Base-by-base conservation (phyloP, 192 early-diverging fungal species). In the Coemansia sp. region DNA sequence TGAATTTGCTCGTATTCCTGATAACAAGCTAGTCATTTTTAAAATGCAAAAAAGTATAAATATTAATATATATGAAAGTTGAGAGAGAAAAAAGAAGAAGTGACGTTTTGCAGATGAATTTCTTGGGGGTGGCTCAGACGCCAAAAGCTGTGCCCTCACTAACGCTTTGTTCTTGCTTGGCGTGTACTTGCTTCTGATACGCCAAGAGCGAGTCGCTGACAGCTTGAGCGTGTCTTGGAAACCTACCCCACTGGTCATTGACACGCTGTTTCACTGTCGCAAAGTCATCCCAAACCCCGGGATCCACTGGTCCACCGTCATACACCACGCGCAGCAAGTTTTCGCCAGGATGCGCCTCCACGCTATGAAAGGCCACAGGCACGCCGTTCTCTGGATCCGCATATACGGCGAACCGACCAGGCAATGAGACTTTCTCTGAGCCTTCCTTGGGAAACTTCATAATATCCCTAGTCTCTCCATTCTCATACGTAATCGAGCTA, bases 381-480 rank as follows among this genome's bases (percentile, higher is more conserved):
- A 71, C 78, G 36, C 80, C 74, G 39, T 82, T 73, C 20, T 55
- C 36, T 1, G 74, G 57, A 47, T 78, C 76, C 1, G 73, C 47
- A 20, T 66, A 62, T 0, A 85, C 83, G 27, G 79, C 69, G 40
- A 85, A 78, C 29, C 29, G 44, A 10, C 95, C 95, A 2, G 95
- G 95, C 41, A 96, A 74, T 75, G 90, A 92, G 46, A 87, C 83
- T 72, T 96, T 96, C 27, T 72, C 78, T 0, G 86, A 64, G 20
- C 90, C 95, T 3, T 87, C 86, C 67, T 92, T 91, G 24, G 95
- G 95, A 49, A 87, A 89, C 75, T 96, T 96, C 95, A 96, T 96
- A 7, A 95, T 88, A 68, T 94, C 89, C 71, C 92, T 71, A 22
- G 71, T 67, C 15, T 66, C 72, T 15, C 92, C 95, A 74, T 92